Base-by-base conservation (phyloP, 495 filamentous ascomycete genomes). In the Penicillium waksmanii region DNA sequence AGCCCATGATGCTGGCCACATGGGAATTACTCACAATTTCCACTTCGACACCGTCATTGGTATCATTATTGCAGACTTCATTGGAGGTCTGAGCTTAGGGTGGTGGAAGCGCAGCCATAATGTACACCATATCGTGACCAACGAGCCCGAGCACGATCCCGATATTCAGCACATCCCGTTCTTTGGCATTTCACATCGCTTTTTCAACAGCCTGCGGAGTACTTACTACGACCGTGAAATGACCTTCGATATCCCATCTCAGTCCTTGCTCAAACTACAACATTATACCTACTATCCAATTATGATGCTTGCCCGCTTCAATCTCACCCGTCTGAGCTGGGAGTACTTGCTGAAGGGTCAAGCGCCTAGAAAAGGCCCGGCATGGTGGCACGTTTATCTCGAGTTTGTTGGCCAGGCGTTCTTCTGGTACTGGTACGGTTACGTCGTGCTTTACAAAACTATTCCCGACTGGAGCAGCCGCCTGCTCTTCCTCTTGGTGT, bases 101-200 rank as follows among this genome's bases (percentile, higher is more conserved):
- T 98, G 95, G 95, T 98, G 95, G 95, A 98, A 98, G 73, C 83
- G 85, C 54, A 97, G 87, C 71, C 95, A 98, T 77, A 98, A 98
- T 73, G 95, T 98, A 25, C 95, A 98, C 70, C 95, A 98, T 65
- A 92, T 98, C 64, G 90, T 98, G 35, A 98, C 95, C 17, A 98
- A 98, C 74, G 89, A 88, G 49, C 91, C 95, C 23, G 95, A 97
- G 70, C 95, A 98, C 72, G 95, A 98, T 69, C 95, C 95, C 1
- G 95, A 98, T 72, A 98, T 97, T 60, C 87, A 98, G 73, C 92
- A 97, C 64, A 87, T 98, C 79, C 95, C 95, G 1, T 93, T 98
- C 77, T 91, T 98, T 70, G 95, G 95, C 61, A 82, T 97, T 55
- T 93, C 89, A 8, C 95, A 96, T 68, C 85, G 91, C 48, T 91